Percentiles rank a stretch among this genome's conserved stretches.
Conservation (phyloP, 495 filamentous ascomycete genomes). For the Rhizodiscina lignyota region DNA sequence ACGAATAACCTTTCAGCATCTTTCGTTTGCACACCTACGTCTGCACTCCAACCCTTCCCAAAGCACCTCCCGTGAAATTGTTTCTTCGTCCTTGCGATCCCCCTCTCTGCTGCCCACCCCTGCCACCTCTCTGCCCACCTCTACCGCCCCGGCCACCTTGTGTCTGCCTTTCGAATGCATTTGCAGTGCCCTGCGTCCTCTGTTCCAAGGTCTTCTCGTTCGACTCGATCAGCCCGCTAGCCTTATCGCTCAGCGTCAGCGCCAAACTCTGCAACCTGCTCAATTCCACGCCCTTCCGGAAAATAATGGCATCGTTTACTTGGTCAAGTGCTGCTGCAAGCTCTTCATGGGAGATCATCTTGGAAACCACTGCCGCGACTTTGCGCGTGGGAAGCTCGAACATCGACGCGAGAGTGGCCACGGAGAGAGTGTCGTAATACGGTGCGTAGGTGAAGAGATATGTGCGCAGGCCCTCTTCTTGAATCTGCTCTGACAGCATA, state of each 20-base stretch:
- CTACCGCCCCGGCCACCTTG: not conserved
- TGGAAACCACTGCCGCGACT: constrained; percentile 86
- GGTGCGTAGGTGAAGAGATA: constrained; percentile 99
- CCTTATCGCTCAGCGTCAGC: constrained; percentile 88
- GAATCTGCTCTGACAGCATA: constrained; percentile 93
- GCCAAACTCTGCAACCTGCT: constrained; percentile 90
- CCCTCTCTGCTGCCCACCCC: constrained; percentile 20
- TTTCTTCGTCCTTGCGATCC: constrained; percentile 37
- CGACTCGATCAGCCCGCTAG: constrained; percentile 81
- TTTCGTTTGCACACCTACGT: too few relatives aligned
- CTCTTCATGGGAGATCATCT: constrained; percentile 99
- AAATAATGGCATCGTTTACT: constrained; percentile 93
- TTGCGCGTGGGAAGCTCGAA: constrained; percentile 86
- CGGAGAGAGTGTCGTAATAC: constrained; percentile 92
- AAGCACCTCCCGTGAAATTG: constrained; percentile 46
- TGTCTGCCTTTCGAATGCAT: constrained; percentile 3
- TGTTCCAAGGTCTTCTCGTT: constrained; percentile 97
- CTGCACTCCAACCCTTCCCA: too few relatives aligned
- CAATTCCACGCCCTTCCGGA: constrained; percentile 97
- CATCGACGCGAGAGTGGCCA: constrained; percentile 75
- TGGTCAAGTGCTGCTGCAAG: constrained; percentile 92
- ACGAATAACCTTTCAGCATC: too few relatives aligned
- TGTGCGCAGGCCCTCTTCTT: constrained; percentile 92
- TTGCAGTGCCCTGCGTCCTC: constrained; percentile 36
- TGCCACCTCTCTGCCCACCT: constrained; percentile 1